Evolutionary conservation across 371 early-diverging fungal genomes (phyloP).

Genomic region (Mortierella sp.): DNA sequence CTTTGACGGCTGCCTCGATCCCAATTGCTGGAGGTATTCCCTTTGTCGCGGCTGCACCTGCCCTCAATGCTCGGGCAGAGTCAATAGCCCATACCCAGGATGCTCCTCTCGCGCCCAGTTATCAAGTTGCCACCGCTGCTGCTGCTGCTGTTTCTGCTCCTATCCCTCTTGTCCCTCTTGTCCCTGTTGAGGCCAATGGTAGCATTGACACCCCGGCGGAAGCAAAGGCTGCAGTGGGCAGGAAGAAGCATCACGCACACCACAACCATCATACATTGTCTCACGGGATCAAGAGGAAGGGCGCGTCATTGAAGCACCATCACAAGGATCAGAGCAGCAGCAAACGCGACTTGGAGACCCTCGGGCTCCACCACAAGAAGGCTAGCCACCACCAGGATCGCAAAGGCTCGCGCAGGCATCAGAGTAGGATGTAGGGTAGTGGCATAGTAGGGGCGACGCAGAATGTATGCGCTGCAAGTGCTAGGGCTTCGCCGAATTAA

Average conservation of each 20-base stretch:
- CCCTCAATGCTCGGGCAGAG: background rate
- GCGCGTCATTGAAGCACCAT: slow-evolving; percentile 1
- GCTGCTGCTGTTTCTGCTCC: too few relatives aligned
- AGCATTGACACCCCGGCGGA: background rate
- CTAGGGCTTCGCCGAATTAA: too few relatives aligned
- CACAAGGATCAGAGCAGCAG: slow-evolving; percentile 17
- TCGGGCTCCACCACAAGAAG: slow-evolving; percentile 19
- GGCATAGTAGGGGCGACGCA: too few relatives aligned
- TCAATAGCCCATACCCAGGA: too few relatives aligned
- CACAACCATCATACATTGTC: too few relatives aligned
- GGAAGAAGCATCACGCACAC: slow-evolving; percentile 1
- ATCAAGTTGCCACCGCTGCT: background rate
- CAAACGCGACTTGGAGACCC: slow-evolving; percentile 12
- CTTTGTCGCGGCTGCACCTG: background rate
- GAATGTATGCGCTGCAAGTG: too few relatives aligned
- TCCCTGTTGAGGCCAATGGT: background rate
- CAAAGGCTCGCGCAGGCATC: slow-evolving; percentile 10
- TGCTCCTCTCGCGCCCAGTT: too few relatives aligned
- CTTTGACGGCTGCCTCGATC: slow-evolving; percentile 4
- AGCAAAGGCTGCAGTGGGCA: slow-evolving; percentile 4
- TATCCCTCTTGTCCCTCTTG: too few relatives aligned
- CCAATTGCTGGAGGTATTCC: slow-evolving; percentile 5
- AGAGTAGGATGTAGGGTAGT: too few relatives aligned
- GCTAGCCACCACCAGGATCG: slow-evolving; percentile 18
- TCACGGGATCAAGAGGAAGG: too few relatives aligned